These are phyloP conservation scores for Phialophora tarda DNA, from an alignment of 2,329 filamentous ascomycete genomes.

Conservation along the genomic window DNA sequence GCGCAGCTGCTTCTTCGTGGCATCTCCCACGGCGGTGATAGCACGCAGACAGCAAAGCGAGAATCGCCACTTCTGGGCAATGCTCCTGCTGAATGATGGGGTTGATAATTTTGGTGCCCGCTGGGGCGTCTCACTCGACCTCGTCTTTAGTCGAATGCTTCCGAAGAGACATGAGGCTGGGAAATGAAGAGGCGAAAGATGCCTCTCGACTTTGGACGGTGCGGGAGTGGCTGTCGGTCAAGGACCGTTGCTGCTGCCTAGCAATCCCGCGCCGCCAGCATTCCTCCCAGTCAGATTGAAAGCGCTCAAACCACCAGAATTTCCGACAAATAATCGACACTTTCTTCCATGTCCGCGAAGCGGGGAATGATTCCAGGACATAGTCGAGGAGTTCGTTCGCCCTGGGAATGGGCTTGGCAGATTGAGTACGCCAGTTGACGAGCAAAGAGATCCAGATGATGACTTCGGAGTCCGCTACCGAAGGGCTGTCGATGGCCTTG, in stretches of 20 bases:
- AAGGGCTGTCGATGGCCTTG: slow-evolving; percentile 28
- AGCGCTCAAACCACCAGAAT: slow-evolving; percentile 33
- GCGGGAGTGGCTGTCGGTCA: neutral
- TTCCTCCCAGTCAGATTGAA: slow-evolving; percentile 24
- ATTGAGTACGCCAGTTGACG: slow-evolving; percentile 31
- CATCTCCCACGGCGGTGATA: neutral
- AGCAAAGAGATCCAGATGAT: slow-evolving; percentile 31
- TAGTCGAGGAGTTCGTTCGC: slow-evolving; percentile 28
- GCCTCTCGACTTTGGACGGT: neutral
- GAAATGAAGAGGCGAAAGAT: neutral
- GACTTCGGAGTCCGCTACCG: slow-evolving; percentile 26
- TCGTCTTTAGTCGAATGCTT: neutral
- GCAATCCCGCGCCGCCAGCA: slow-evolving; percentile 22
- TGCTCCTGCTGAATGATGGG: neutral
- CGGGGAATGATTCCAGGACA: slow-evolving; percentile 29
- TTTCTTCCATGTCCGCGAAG: slow-evolving; percentile 26
- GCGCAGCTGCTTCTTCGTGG: neutral
- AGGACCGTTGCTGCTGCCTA: slow-evolving; percentile 6
- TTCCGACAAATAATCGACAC: slow-evolving; percentile 29
- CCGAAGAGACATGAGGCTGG: neutral
- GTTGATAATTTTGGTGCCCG: neutral
- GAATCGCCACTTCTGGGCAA: neutral
- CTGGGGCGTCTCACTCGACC: neutral
- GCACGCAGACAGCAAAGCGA: neutral
- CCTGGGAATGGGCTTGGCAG: slow-evolving; percentile 13